Percentiles rank a stretch among this genome's conserved stretches.
These are phyloP conservation scores for Hortiboletus campestris DNA, from an alignment of 768 basidiomycete species.

Conservation along the genomic window DNA sequence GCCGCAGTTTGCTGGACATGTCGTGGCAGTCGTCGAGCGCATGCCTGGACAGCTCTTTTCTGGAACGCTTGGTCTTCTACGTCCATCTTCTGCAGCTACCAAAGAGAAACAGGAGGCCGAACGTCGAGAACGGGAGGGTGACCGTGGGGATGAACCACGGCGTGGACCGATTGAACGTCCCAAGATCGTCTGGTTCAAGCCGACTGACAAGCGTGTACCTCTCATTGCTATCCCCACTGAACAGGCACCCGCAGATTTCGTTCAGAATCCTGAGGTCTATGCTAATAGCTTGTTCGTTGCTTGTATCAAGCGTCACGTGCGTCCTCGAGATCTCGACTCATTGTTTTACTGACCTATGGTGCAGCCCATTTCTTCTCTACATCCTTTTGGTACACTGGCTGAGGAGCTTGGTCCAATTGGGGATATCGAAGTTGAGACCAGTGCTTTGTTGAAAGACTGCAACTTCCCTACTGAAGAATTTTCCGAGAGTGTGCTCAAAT, in stretches of 20 bases:
- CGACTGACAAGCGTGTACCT: conserved; percentile 98
- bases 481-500: conserved; percentile 91
- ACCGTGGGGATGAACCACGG: conserved; percentile 80
- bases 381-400: conserved; percentile 97
- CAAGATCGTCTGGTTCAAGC: conserved; percentile 99
- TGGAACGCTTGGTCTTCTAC: conserved; percentile 90
- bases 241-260: conserved; percentile 94
- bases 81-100: conserved; percentile 94
- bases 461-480: conserved; percentile 99
- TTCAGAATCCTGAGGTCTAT: conserved; percentile 91
- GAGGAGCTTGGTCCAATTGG: conserved; percentile 98
- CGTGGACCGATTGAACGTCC: conserved; percentile 82
- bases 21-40: conserved; percentile 98
- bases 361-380: conserved; percentile 90
- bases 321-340: conserved; percentile 30
- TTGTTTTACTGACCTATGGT: conserved; percentile 19
- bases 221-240: conserved; percentile 98
- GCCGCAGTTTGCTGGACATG: conserved; percentile 97
- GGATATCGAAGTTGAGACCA: conserved; percentile 98
- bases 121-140: conserved; percentile 94
- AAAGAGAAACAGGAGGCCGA: conserved; percentile 99
- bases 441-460: conserved; percentile 95
- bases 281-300: conserved; percentile 92
- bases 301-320: conserved; percentile 95
- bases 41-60: conserved; percentile 99